Evolutionary conservation across 306 rosid genomes (phyloP).

Genomic region (Fagus crenata): DNA sequence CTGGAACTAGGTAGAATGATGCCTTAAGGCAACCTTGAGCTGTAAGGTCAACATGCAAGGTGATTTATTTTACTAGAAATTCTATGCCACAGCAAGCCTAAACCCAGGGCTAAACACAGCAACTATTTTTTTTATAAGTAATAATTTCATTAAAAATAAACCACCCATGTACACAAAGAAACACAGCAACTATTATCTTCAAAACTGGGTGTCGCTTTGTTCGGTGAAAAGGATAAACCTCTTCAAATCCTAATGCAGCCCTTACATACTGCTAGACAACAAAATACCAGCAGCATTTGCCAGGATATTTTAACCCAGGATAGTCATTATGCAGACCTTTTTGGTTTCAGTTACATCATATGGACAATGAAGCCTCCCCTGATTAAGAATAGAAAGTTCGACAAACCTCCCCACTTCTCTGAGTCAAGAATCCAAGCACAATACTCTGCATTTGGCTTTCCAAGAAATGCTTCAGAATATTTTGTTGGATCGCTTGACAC

Average conservation of each 20-base stretch:
- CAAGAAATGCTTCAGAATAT: conserved; percentile 87
- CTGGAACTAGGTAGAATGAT: background rate
- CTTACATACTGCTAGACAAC: conserved; percentile 9
- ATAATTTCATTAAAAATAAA: no score
- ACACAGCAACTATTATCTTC: background rate
- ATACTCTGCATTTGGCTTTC: conserved; percentile 82
- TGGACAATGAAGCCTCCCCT: background rate
- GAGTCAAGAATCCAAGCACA: conserved; percentile 90
- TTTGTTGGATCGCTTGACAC: conserved; percentile 82
- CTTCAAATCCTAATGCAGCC: conserved; percentile 1
- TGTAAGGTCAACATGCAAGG: background rate
- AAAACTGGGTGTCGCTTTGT: background rate
- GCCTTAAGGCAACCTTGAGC: background rate
- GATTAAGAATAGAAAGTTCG: conserved; percentile 10
- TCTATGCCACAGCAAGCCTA: background rate
- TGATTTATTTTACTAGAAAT: background rate
- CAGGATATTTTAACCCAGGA: background rate
- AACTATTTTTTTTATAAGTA: background rate
- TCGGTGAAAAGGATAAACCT: background rate
- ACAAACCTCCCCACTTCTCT: conserved; percentile 98
- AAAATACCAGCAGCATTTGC: conserved; percentile 22
- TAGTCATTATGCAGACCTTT: conserved; percentile 1
- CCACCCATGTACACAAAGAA: no score
- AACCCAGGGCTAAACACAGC: background rate
- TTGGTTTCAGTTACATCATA: background rate